A percentile compares a stretch with the other conserved stretches of the same genome.
Evolutionary conservation across 139 green algal genomes (phyloP).

Genomic region (Micromonas pusilla): DNA sequence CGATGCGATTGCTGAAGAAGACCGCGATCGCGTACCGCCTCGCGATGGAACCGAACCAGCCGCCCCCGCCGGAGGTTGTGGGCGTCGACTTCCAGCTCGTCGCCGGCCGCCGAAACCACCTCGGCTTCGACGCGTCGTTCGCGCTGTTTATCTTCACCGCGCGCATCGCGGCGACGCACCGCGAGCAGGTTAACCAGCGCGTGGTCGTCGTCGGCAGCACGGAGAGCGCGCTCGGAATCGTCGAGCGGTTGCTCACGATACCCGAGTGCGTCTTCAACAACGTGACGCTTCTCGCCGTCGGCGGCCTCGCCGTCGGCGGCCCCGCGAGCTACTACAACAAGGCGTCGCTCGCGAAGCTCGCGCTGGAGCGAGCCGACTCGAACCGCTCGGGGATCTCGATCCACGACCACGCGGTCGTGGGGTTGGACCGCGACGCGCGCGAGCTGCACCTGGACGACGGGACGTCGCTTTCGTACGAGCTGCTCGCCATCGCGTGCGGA

Average conservation of each 20-base stretch:
- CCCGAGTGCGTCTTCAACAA: not conserved
- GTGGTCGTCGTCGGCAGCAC: not conserved
- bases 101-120: not conserved
- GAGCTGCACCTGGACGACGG: not conserved
- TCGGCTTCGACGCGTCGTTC: not conserved
- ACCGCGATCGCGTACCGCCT: not conserved
- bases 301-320: not conserved
- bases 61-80: not conserved
- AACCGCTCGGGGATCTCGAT: not conserved
- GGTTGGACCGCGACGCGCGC: not conserved
- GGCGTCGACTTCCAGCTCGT: not conserved
- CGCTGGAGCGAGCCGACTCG: not conserved
- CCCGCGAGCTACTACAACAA: not conserved
- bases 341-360: not conserved
- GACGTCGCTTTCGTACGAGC: not conserved
- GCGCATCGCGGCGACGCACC: not conserved
- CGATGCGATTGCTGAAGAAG: not conserved
- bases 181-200: not conserved
- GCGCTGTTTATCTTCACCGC: not conserved
- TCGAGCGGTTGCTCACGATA: not conserved
- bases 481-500: not conserved
- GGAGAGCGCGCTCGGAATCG: not conserved
- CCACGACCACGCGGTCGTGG: not conserved
- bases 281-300: not conserved
- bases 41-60: not conserved